Percentiles rank a stretch among this genome's conserved stretches.
These are phyloP conservation scores for Tulasnella sp. DNA, from an alignment of 768 basidiomycete species.

Conservation along the genomic window DNA sequence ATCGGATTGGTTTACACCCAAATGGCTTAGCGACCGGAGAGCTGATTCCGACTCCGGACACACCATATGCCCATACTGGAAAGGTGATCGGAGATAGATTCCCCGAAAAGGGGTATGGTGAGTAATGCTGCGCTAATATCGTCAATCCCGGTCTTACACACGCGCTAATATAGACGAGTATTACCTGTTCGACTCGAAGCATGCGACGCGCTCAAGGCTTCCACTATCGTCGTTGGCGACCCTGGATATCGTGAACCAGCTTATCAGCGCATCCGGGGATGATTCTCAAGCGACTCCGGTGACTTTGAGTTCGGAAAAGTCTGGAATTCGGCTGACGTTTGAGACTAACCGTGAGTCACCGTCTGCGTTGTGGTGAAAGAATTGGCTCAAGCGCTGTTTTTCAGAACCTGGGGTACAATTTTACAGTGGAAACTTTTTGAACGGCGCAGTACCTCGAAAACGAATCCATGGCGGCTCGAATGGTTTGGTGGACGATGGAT, in stretches of 20 bases:
- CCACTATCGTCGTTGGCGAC: constrained; percentile 20
- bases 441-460: constrained; percentile 44
- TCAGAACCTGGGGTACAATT: constrained; percentile 65
- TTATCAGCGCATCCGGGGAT: constrained; percentile 37
- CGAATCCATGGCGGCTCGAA: constrained; percentile 65
- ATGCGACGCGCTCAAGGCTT: constrained; percentile 36
- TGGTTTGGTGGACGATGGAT: constrained; percentile 44
- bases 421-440: constrained; percentile 48
- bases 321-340: constrained; percentile 49
- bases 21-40: constrained; percentile 42
- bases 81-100: constrained; percentile 43
- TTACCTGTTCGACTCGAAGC: constrained; percentile 36
- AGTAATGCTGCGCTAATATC: constrained; percentile 18
- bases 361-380: neutral
- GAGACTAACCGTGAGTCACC: constrained; percentile 54
- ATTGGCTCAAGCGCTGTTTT: neutral
- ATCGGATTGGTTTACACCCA: constrained; percentile 40
- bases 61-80: constrained; percentile 38
- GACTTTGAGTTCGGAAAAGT: constrained; percentile 42
- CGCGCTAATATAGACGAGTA: constrained; percentile 41
- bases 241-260: constrained; percentile 37
- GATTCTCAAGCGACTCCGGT: neutral
- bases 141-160: neutral
- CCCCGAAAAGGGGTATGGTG: constrained; percentile 51
- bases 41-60: constrained; percentile 36